Base-by-base conservation (phyloP, 805 yeast genomes). In the Schizosaccharomyces cryophilus region DNA sequence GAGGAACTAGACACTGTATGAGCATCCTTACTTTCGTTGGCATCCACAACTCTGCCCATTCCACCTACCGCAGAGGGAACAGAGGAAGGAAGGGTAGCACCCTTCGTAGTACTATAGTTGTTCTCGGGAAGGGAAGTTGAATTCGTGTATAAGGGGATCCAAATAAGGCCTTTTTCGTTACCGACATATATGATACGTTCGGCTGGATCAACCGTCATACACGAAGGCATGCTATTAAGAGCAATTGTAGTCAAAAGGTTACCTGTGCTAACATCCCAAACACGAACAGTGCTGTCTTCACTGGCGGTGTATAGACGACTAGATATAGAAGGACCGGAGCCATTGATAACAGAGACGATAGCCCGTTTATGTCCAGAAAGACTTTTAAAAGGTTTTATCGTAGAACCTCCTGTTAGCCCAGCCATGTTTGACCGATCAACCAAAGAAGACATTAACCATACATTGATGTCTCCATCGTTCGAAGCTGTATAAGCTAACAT, bases 181-280 rank as follows among this genome's bases (percentile, higher is more conserved):
- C 95, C 96, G 7, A 78, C 79, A 68, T 84, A 89, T 1, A 85
- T 62, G 2, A 80, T 75, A 66, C 96, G 75, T 66, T 81, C 85
- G 0, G 88, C 86, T 0, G 93, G 87, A 69, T 89, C 96, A 6
- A 78, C 71, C 0, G 80, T 75, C 9, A 89, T 62, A 19, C 83
- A 72, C 30, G 77, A 75, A 13, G 87, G 77, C 0, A 83, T 77
- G 26, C 70, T 67, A 4, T 83, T 79, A 30, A 83, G 70, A 21
- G 87, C 82, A 67, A 86, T 82, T 0, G 95, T 86, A 7, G 87
- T 77, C 19, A 85, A 69, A 45, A 83, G 71, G 47, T 71, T 68
- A 48, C 74, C 72, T 5, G 73, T 64, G 24, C 69, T 65, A 54
- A 86, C 66, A 66, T 81, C 81, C 71, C 84, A 87, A 51, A 86